Conservation (phyloP, 345 rosid genomes). For the Aquilaria yunnanensis region DNA sequence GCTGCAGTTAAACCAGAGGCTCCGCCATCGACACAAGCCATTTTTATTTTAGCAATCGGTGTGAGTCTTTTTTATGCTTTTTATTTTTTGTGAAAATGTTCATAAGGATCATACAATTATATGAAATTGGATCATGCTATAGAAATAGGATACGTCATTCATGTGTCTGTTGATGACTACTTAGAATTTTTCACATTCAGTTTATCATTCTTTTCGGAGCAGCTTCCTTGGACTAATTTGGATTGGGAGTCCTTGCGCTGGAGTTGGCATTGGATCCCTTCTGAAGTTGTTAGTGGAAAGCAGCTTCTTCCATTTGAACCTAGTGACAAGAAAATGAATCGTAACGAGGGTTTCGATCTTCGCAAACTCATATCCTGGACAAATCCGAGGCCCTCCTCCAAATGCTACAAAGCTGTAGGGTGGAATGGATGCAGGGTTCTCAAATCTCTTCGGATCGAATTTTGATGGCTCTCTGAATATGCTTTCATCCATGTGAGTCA, state of each 20-base stretch:
- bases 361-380: constrained; percentile 52
- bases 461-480: constrained; percentile 39
- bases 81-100: too few species aligned
- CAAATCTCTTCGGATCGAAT: constrained; percentile 43
- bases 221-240: constrained; percentile 24
- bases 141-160: too few species aligned
- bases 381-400: constrained; percentile 45
- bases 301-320: constrained; percentile 35
- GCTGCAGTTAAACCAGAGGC: too few species aligned
- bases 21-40: too few species aligned
- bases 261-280: constrained; percentile 44
- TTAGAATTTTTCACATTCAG: too few species aligned
- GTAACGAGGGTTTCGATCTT: constrained; percentile 40
- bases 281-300: constrained; percentile 24
- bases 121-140: too few species aligned
- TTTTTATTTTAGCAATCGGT: too few species aligned
- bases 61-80: too few species aligned
- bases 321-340: constrained; percentile 42
- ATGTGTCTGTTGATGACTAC: too few species aligned
- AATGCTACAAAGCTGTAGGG: constrained; percentile 42
- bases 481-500: constrained; percentile 42
- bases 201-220: too few species aligned
- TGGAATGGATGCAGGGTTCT: constrained; percentile 37
- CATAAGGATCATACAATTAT: too few species aligned
- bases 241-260: constrained; percentile 38